Evolutionary conservation across 2,329 filamentous ascomycete genomes (phyloP), one percentile per base, ranked within the genome.

Genomic region (Chaetomiaceae sp.): DNA sequence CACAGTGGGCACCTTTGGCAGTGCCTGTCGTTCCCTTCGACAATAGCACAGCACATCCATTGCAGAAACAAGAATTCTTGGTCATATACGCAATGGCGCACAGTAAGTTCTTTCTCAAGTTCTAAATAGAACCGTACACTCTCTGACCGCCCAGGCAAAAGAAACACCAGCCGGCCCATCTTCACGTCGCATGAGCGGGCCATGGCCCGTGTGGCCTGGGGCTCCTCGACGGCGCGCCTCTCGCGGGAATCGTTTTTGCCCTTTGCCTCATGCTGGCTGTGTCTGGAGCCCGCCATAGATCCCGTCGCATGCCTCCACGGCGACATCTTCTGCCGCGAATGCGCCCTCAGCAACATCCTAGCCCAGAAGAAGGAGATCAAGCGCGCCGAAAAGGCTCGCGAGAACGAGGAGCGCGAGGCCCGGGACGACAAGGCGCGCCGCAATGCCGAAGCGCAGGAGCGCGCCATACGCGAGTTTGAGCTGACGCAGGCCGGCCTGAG

Each of bases 261-360:
- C 5, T 95, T 97, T 64, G 88, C 85, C 44, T 88, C 84, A 18
- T 98, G 91, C 70, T 80, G 84, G 44, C 75, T 98, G 22, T 98
- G 91, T 61, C 82, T 97, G 14, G 79, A 89, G 49, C 78, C 84
- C 7, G 86, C 90, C 17, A 79, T 84, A 24, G 80, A 88, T 38
- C 90, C 93, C 1, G 88, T 96, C 29, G 82, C 88, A 18, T 97
- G 91, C 65, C 72, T 78, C 3, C 78, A 83, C 54, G 91, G 91
- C 51, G 90, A 97, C 65, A 74, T 98, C 12, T 97, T 97, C 70
- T 98, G 91, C 65, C 83, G 88, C 57, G 93, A 97, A 70, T 98
- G 91, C 69, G 90, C 89, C 8, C 79, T 97, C 43, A 83, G 74
- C 56, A 95, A 97, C 59, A 81, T 98, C n/a, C 74, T 97, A 1